Base-by-base conservation (phyloP, 371 early-diverging fungal genomes). In the Choanephora cucurbitarum region DNA sequence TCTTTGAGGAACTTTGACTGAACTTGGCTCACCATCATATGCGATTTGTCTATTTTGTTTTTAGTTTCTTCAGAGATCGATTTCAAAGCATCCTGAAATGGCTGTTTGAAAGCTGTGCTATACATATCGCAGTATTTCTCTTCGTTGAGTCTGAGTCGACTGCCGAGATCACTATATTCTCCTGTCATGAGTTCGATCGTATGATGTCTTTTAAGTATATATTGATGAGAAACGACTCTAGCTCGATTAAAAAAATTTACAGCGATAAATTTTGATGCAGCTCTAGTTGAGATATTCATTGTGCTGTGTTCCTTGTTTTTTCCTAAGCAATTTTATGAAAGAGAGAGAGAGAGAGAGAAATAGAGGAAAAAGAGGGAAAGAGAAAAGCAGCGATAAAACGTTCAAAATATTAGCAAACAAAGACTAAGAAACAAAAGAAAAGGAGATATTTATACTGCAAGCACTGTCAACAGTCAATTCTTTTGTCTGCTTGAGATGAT, bases 1-100 rank as follows among this genome's bases (percentile, higher is more conserved):
- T 75, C 60, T 24, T 66, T 59, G 8, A 84, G 57, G 0, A 83
- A 48, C n/a, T 70, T 67, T 7, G 73, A 81, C 49, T 84, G 82
- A 6, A 62, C 48, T 1, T 60, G 21, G 7, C 81, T 58, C 7
- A 78, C 57, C 69, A 83, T 73, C 73, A 77, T 79, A 50, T 60
- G 58, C 2, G 77, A 63, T 17, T 73, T 64, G 0, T 34, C 24
- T 17, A 81, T 68, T 11, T 60, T 52, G 2, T 56, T n/a, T 23
- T 32, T 24, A 10, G 75, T 75, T 42, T 69, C 60, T 9, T 67
- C 37, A 0, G 47, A 34, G 6, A 75, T 40, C 0, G 56, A 34
- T 0, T 43, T 13, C 21, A 69, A 24, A 8, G 57, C 51, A 5
- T 47, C 19, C 1, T 52, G 19, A 40, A 59, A 47, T 0, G 32